A percentile compares a stretch with the other conserved stretches of the same genome.
Evolutionary conservation across 2,329 filamentous ascomycete species (phyloP).

Genomic region (Pseudocercospora cruenta): DNA sequence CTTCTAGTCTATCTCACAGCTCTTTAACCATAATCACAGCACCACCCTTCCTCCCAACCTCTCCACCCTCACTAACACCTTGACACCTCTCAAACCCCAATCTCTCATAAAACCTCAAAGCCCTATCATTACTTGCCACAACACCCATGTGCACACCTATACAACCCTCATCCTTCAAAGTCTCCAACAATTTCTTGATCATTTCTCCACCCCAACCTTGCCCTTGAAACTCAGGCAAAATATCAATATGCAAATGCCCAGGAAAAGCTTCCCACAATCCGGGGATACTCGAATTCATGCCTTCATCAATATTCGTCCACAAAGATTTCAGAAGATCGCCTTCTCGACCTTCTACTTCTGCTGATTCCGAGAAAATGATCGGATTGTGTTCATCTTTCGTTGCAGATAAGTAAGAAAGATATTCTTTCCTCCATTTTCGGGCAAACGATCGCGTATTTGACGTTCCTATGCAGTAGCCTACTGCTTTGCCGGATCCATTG

Average conservation of each 20-base stretch:
- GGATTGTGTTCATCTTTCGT: neutral
- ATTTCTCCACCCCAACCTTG: constrained; percentile 39
- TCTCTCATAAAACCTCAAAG: constrained; percentile 23
- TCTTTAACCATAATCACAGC: neutral
- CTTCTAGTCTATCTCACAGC: neutral
- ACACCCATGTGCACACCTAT: constrained; percentile 43
- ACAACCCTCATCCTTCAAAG: constrained; percentile 32
- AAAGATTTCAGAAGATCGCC: constrained; percentile 7
- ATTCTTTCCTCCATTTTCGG: constrained; percentile 35
- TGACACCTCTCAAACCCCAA: constrained; percentile 9
- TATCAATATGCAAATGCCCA: constrained; percentile 45
- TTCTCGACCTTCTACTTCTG: constrained; percentile 3
- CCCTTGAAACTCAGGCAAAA: constrained; percentile 40
- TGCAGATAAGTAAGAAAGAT: constrained; percentile 31
- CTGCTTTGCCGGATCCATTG: constrained; percentile 36
- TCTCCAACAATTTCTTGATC: constrained; percentile 34
- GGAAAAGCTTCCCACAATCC: constrained; percentile 36
- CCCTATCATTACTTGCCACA: constrained; percentile 38
- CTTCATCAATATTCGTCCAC: constrained; percentile 23
- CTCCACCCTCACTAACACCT: neutral
- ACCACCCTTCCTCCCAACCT: neutral
- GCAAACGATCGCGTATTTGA: constrained; percentile 36
- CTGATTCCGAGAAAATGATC: neutral
- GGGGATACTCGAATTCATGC: constrained; percentile 23
- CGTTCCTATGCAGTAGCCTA: constrained; percentile 46